phyloP scores from a whole-genome alignment of 2,329 filamentous ascomycete species.

The Periconia macrospinosa region DNA sequence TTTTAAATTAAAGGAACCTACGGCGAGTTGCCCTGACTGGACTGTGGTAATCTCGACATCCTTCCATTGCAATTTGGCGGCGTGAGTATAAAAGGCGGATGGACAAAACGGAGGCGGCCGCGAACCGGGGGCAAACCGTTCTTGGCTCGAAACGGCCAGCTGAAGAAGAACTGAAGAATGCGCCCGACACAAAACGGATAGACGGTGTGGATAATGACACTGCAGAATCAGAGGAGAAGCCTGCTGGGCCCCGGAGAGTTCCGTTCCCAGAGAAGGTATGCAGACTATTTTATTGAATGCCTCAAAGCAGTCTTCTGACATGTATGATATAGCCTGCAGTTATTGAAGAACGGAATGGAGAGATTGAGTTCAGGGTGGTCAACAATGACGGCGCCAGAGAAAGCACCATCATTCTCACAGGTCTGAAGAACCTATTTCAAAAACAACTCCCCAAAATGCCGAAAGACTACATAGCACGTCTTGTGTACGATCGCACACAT shows the following conservation, averaged over 20 bases:
- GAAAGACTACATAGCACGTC: conserved; percentile 95
- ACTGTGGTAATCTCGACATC: background rate
- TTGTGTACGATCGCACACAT: conserved; percentile 97
- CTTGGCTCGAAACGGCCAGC: conserved; percentile 4
- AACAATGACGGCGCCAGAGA: conserved; percentile 92
- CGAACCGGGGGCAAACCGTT: background rate
- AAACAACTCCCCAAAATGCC: conserved; percentile 99
- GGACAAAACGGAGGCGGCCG: background rate
- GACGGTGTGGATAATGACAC: background rate
- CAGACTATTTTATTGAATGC: too few species aligned
- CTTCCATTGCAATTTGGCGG: background rate
- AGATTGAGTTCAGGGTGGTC: conserved; percentile 96
- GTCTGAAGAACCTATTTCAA: conserved; percentile 96
- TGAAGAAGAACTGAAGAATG: conserved; percentile 2
- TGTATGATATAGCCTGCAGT: conserved; percentile 72
- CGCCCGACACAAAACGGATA: conserved; percentile 4
- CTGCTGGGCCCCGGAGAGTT: conserved; percentile 2
- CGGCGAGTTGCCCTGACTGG: background rate
- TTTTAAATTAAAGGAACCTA: background rate
- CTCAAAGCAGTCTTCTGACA: too few species aligned
- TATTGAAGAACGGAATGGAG: conserved; percentile 87
- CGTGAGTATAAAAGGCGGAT: background rate
- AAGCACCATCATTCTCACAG: conserved; percentile 90
- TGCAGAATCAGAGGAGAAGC: background rate
- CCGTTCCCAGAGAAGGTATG: conserved; percentile 4